Evolutionary conservation across 2,329 filamentous ascomycete genomes (phyloP), one percentile per base, ranked within the genome.

Genomic region (Waltergamsia citrina): DNA sequence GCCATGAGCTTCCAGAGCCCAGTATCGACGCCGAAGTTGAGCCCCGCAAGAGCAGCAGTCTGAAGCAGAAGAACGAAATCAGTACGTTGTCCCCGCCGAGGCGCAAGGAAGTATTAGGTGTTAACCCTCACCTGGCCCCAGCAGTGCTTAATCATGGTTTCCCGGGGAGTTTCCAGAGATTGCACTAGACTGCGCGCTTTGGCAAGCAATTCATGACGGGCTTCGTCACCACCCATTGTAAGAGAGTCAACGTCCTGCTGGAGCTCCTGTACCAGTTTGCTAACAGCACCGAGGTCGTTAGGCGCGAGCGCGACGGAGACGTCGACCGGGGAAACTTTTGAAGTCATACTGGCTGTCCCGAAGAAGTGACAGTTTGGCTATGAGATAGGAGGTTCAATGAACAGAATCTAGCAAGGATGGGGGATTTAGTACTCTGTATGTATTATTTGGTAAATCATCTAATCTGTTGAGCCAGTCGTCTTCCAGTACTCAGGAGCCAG

Each of bases 121-220:
- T n/a, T n/a, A n/a, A n/a, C n/a, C n/a, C n/a, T n/a, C n/a, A 53
- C 55, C 52, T 68, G 53, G 0, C 59, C 61, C 61, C 64, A 69
- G 39, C 47, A 53, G 29, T 67, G 62, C 35, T 60, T 53, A 34
- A 67, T 53, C 53, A 68, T 65, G 0, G 63, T 62, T 46, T 70
- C 65, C 6, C 63, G 52, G 0, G 65, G 65, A 1, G 61, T 67
- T 41, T 69, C 63, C 0, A 64, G 47, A 0, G 59, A 53, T 19
- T 51, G 47, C 21, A 54, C 43, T 2, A 51, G 36, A 1, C 43
- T 39, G n/a, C 55, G 50, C 2, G 59, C 58, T 36, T 56, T 51
- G 2, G 48, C 40, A 11, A 56, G 41, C 3, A 64, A 44, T n/a
- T 46, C 43, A 5, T 53, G 42, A 2, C 57, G 51, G 3, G 42